These are phyloP conservation scores for Candida wancherniae DNA, from an alignment of 805 yeast genomes.

Conservation along the genomic window DNA sequence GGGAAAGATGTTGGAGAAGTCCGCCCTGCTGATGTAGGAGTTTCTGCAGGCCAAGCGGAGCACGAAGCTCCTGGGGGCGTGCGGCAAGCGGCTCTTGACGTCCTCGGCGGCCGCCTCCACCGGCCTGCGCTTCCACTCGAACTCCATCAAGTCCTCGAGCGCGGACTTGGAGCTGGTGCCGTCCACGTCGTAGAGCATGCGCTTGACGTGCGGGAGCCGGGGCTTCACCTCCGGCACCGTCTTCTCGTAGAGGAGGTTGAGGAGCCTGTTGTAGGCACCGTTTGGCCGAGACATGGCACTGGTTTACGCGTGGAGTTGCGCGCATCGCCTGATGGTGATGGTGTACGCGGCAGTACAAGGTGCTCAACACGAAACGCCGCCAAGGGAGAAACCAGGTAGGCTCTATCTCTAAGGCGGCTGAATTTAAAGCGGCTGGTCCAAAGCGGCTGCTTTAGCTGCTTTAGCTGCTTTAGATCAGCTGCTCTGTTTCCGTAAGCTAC, in stretches of 20 bases:
- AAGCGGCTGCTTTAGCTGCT: no score
- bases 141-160: constrained; percentile 26
- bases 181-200: constrained; percentile 23
- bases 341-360: no score
- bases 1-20: constrained; percentile 38
- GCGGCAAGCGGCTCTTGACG: constrained; percentile 11
- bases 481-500: no score
- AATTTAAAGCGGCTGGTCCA: no score
- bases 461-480: no score
- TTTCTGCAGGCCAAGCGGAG: constrained; percentile 35
- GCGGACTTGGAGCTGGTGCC: constrained; percentile 14
- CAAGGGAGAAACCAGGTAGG: no score
- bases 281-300: constrained; percentile 5
- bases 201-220: constrained; percentile 24
- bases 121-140: constrained; percentile 30
- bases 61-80: constrained; percentile 22
- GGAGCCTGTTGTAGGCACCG: constrained; percentile 20
- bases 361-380: no score
- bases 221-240: constrained; percentile 26
- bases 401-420: no score
- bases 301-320: no score
- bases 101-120: constrained; percentile 22
- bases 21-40: constrained; percentile 34
- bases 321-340: no score
- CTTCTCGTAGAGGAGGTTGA: constrained; percentile 27